A percentile compares a stretch with the other conserved stretches of the same genome.
phyloP scores from a whole-genome alignment of 768 basidiomycete species.

The Russula ochroleuca region DNA sequence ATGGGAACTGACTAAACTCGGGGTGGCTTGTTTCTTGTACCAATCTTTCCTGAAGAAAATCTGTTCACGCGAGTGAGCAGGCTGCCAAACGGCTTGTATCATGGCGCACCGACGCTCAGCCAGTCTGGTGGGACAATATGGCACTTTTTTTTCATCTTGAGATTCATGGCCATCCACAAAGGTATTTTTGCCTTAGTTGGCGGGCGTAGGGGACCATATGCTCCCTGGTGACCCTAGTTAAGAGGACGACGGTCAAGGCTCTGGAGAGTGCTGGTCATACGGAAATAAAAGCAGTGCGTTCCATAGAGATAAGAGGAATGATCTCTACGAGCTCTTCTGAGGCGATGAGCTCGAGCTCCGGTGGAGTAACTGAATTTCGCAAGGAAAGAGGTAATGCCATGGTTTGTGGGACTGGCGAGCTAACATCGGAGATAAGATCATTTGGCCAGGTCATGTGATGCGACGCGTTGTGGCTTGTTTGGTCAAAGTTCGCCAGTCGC shows the following conservation, averaged over 20 bases:
- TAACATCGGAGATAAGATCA: conserved; percentile 1
- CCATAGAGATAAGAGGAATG: conserved; percentile 85
- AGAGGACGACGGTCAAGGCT: background rate
- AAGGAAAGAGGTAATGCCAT: conserved; percentile 81
- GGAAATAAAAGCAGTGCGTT: conserved; percentile 86
- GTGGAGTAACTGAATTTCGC: conserved; percentile 68
- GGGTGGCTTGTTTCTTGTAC: conserved; percentile 67
- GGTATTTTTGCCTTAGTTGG: conserved; percentile 84
- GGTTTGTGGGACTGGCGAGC: background rate
- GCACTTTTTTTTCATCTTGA: conserved; percentile 94
- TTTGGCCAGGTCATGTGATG: conserved; percentile 31
- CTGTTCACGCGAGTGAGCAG: conserved; percentile 39
- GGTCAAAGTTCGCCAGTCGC: conserved; percentile 14
- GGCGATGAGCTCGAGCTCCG: conserved; percentile 85
- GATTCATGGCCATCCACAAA: conserved; percentile 91
- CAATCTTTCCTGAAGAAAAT: conserved; percentile 73
- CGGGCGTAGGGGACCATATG: conserved; percentile 88
- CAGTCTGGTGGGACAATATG: conserved; percentile 87
- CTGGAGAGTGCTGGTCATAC: conserved; percentile 39
- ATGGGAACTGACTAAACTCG: conserved; percentile 76
- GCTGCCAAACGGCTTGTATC: background rate
- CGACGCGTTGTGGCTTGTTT: conserved; percentile 30
- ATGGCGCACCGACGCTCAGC: conserved; percentile 72
- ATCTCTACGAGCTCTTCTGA: conserved; percentile 82
- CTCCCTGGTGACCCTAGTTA: conserved; percentile 51